A percentile compares a stretch with the other conserved stretches of the same genome.
Evolutionary conservation across 208 protist species (phyloP).

Genomic region (Wallacemonas collosoma): DNA sequence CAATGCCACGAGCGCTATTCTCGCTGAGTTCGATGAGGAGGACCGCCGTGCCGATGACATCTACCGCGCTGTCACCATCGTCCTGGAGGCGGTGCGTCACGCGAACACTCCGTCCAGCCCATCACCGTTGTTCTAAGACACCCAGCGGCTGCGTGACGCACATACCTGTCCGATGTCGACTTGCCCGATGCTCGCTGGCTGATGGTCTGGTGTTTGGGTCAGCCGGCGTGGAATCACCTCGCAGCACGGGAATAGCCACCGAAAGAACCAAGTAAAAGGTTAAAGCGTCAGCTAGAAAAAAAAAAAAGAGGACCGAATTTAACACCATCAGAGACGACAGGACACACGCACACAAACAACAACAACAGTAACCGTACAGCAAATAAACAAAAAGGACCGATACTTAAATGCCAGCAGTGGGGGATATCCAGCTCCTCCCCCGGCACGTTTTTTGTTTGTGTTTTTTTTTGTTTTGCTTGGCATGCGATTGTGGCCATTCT

Average conservation of each 20-base stretch:
- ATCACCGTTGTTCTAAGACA: conserved; percentile 7
- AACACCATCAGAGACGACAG: background rate
- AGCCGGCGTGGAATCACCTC: too few relatives aligned
- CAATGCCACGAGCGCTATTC: conserved; percentile 8
- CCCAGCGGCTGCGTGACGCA: background rate
- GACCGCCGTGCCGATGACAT: conserved; percentile 17
- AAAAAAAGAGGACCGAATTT: background rate
- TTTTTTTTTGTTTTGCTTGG: too few relatives aligned
- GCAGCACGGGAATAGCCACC: background rate
- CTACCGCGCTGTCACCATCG: conserved; percentile 19
- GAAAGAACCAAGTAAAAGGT: background rate
- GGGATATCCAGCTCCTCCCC: too few relatives aligned
- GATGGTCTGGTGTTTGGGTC: too few relatives aligned
- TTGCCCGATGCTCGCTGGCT: too few relatives aligned
- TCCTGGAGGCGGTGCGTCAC: conserved; percentile 14
- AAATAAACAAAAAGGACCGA: background rate
- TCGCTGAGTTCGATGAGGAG: conserved; percentile 18
- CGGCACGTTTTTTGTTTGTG: too few relatives aligned
- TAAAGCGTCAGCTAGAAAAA: background rate
- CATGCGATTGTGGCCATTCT: too few relatives aligned
- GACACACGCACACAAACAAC: background rate
- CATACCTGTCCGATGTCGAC: too few relatives aligned
- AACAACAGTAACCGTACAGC: too few relatives aligned
- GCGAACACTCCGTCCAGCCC: conserved; percentile 7
- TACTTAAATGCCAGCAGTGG: too few relatives aligned